Evolutionary conservation across 768 basidiomycete species (phyloP).

Genomic region (Suillus subaureus): DNA sequence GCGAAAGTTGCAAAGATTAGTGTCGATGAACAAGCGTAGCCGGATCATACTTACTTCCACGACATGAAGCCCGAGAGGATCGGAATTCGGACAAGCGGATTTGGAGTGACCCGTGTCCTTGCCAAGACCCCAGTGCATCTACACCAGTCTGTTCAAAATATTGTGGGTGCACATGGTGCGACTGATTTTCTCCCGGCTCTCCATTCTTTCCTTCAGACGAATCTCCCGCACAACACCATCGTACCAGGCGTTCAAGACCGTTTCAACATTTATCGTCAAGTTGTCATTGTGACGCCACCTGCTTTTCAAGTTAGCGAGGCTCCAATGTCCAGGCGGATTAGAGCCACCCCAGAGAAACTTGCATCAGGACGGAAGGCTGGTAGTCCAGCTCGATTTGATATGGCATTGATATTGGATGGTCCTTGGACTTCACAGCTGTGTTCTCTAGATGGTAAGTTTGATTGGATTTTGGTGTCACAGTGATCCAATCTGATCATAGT

Average conservation of each 20-base stretch:
- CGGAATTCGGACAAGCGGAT: not conserved
- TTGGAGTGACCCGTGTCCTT: not conserved
- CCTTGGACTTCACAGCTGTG: not conserved
- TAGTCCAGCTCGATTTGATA: not conserved
- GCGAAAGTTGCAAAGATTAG: not conserved
- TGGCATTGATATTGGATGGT: not conserved
- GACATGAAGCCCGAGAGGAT: not conserved
- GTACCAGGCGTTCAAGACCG: not conserved
- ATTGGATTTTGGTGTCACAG: not conserved
- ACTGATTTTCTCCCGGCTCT: conserved; percentile 14
- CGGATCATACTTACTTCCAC: not conserved
- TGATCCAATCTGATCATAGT: not conserved
- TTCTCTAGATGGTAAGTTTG: not conserved
- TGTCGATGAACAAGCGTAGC: not conserved
- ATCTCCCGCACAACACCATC: not conserved
- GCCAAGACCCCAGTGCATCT: conserved; percentile 10
- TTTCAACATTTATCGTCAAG: conserved; percentile 8
- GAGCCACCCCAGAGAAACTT: not conserved
- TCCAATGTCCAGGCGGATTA: not conserved
- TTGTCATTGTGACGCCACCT: not conserved
- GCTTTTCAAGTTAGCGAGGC: not conserved
- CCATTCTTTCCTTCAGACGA: not conserved
- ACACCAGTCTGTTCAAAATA: not conserved
- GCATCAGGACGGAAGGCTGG: not conserved
- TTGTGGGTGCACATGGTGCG: conserved; percentile 4